Evolutionary conservation across 129 eudicot species (phyloP).

Genomic region (Centaurea solstitialis): DNA sequence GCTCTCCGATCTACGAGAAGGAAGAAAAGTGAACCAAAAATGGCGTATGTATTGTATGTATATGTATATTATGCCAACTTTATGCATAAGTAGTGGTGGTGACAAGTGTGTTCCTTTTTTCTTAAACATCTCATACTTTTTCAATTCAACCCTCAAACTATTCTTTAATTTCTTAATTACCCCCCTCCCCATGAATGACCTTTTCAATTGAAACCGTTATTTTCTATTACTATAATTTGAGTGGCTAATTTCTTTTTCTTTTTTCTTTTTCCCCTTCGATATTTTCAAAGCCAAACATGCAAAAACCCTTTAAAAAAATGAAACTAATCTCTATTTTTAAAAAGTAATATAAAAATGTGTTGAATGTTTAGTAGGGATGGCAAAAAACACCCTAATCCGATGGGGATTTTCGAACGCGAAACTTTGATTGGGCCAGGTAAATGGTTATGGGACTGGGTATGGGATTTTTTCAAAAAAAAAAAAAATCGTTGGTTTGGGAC

Average conservation of each 20-base stretch:
- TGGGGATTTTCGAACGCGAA: no score
- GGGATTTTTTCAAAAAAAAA: no score
- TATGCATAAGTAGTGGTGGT: slow-evolving; percentile 30
- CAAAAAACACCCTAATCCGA: no score
- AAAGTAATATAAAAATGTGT: no score
- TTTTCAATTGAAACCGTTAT: slow-evolving; percentile 31
- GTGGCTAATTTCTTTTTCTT: slow-evolving; percentile 21
- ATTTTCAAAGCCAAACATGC: background rate
- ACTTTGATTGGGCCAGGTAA: no score
- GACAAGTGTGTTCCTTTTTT: slow-evolving; percentile 26
- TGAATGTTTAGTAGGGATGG: no score
- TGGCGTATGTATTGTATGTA: slow-evolving; percentile 36
- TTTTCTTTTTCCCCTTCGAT: no score
- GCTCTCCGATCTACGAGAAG: slow-evolving; percentile 17
- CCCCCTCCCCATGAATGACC: slow-evolving; percentile 18
- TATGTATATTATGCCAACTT: slow-evolving; percentile 23
- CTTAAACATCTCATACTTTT: slow-evolving; percentile 8
- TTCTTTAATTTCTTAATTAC: background rate
- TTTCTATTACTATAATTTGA: slow-evolving; percentile 26
- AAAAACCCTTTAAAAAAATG: background rate
- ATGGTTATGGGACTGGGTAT: no score
- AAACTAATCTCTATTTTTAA: background rate
- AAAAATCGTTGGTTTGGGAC: no score
- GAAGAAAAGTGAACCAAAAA: slow-evolving; percentile 31
- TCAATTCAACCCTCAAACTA: background rate